A percentile compares a stretch with the other conserved stretches of the same genome.
These are phyloP conservation scores for Sporothrix inflata DNA, from an alignment of 2,329 filamentous ascomycete genomes.

Conservation along the genomic window DNA sequence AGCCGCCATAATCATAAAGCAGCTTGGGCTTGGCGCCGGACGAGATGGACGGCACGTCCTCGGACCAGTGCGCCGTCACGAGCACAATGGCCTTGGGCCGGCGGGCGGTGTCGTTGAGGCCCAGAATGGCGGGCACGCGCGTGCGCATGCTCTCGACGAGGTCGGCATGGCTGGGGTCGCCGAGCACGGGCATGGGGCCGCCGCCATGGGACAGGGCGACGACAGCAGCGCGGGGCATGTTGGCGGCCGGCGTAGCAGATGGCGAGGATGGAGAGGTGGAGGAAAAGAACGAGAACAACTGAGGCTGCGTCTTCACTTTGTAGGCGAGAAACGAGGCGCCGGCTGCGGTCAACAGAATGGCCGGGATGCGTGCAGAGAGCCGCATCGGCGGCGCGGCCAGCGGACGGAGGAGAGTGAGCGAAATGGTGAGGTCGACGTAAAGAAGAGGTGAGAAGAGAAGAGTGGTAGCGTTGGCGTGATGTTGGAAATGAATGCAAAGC, in stretches of 20 bases:
- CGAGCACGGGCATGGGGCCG: constrained; percentile 61
- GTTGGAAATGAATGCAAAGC: no score
- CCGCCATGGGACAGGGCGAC: constrained; percentile 56
- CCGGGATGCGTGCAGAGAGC: constrained; percentile 28
- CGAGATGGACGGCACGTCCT: constrained; percentile 54
- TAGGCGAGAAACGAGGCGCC: constrained; percentile 31
- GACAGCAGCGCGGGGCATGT: constrained; percentile 50
- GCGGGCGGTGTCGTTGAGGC: constrained; percentile 54
- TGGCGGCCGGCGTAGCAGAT: neutral
- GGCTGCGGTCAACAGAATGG: constrained; percentile 31
- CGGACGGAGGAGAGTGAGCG: neutral
- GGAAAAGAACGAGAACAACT: neutral
- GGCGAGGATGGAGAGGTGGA: neutral
- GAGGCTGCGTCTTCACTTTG: constrained; percentile 18
- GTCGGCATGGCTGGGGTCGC: constrained; percentile 55
- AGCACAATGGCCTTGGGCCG: constrained; percentile 53
- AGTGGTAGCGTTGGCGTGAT: neutral
- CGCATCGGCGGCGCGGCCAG: constrained; percentile 32
- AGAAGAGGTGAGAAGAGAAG: neutral
- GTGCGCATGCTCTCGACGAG: constrained; percentile 57
- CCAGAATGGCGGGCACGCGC: constrained; percentile 58
- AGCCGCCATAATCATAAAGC: constrained; percentile 62
- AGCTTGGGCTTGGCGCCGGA: constrained; percentile 52
- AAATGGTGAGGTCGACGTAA: neutral
- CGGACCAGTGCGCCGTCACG: constrained; percentile 63